phyloP scores from a whole-genome alignment of 1,139 yeast genomes.

The Hanseniaspora gamundiae region DNA sequence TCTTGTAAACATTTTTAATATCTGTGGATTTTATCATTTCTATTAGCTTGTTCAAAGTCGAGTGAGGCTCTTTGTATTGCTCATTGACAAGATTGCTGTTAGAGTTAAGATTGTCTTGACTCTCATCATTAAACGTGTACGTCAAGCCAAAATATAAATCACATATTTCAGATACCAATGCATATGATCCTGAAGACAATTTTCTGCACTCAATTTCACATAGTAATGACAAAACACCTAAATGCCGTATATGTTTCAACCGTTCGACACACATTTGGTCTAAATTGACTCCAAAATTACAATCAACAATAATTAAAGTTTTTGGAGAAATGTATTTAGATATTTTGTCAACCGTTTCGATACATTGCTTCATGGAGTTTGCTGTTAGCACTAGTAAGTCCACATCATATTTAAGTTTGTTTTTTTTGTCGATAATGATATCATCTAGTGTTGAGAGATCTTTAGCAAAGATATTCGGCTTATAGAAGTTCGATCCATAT shows the following conservation, averaged over 20 bases:
- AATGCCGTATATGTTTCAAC: slow-evolving; percentile 6
- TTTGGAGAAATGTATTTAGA: slow-evolving; percentile 11
- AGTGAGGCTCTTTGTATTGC: slow-evolving; percentile 6
- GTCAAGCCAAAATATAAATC: slow-evolving; percentile 16
- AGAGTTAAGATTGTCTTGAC: background rate
- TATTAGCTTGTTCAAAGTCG: slow-evolving; percentile 11
- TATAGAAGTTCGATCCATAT: slow-evolving; percentile 21
- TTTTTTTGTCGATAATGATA: slow-evolving; percentile 8
- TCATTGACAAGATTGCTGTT: background rate
- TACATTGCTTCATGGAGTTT: slow-evolving; percentile 16
- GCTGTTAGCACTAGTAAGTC: slow-evolving; percentile 18
- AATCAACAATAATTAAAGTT: slow-evolving; percentile 16
- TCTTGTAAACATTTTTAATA: slow-evolving; percentile 8
- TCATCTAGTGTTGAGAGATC: slow-evolving; percentile 12
- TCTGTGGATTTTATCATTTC: slow-evolving; percentile 12
- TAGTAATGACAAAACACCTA: slow-evolving; percentile 15
- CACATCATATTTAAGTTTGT: slow-evolving; percentile 11
- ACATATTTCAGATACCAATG: slow-evolving; percentile 17
- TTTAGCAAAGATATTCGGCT: slow-evolving; percentile 20
- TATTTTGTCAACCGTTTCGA: slow-evolving; percentile 12
- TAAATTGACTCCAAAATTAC: slow-evolving; percentile 21
- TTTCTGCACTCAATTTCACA: slow-evolving; percentile 21
- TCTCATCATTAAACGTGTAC: slow-evolving; percentile 5
- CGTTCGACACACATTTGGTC: slow-evolving; percentile 11
- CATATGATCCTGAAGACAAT: slow-evolving; percentile 20